Evolutionary conservation across 495 filamentous ascomycete species (phyloP), one percentile per base, ranked within the genome.

Genomic region (Aspergillus mulundensis): DNA sequence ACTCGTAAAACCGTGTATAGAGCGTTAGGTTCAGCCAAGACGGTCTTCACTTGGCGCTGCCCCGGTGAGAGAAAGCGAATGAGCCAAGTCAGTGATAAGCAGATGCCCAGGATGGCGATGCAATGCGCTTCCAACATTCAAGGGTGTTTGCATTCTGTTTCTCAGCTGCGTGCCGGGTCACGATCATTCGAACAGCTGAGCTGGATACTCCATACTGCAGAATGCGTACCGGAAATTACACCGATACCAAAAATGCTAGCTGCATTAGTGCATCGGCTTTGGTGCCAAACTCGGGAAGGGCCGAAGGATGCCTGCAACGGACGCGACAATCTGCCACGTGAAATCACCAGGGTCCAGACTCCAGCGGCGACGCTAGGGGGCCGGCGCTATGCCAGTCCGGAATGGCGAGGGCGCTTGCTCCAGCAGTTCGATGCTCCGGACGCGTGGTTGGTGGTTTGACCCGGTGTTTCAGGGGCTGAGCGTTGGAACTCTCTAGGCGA

Each of bases 271-370:
- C 58, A 65, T 67, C 65, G 65, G 65, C 65, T 65, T 67, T 65
- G 50, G 56, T 65, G 65, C 65, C 65, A 67, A 64, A 67, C 58
- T 63, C 62, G 65, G 65, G 59, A 65, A 67, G 61, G 61, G 47
- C 61, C 64, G 61, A 64, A 58, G 55, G 59, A 62, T 56, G 57
- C 55, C 54, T 56, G 53, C 50, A 52, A 59, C 54, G 58, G 58
- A 61, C 12, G 59, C 52, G 54, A 47, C 36, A 53, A 61, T 61
- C 57, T 59, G 56, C 65, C 65, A 67, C 65, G 65, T 67, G 65
- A 67, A 60, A 54, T 58, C 40, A 52, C 60, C 50, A 62, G 60
- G 65, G 65, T 62, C 64, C 61, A 64, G 61, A 67, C 59, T 58
- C 59, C 63, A 58, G 47, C 18, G 51, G 21, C 28, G 34, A 58